Evolutionary conservation across 208 protist species (phyloP).

Genomic region (Leishmania tarentolae): DNA sequence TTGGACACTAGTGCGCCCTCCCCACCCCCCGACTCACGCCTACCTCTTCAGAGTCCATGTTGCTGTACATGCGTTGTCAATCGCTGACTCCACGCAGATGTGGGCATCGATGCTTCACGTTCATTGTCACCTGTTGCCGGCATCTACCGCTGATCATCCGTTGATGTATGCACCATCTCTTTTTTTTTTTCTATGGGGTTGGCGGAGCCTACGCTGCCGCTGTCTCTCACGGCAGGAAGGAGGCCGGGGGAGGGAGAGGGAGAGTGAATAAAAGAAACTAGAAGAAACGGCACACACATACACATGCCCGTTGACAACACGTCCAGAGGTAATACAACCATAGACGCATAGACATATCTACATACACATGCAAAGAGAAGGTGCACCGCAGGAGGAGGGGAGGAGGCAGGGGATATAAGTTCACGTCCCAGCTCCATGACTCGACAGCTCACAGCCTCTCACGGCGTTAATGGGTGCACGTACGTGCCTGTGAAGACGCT

Average conservation of each 20-base stretch:
- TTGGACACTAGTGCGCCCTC: neutral
- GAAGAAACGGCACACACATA: neutral
- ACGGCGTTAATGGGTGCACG: neutral
- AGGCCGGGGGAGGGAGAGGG: neutral
- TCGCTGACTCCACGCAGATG: neutral
- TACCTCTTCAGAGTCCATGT: neutral
- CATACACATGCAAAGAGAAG: neutral
- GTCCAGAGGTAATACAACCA: neutral
- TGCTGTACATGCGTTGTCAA: neutral
- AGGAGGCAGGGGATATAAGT: neutral
- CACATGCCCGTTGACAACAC: neutral
- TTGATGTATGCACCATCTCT: no score
- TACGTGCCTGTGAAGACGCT: neutral
- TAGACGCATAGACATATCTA: neutral
- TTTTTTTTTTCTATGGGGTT: neutral
- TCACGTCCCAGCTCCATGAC: neutral
- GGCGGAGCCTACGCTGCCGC: neutral
- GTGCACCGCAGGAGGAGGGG: neutral
- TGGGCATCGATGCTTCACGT: neutral
- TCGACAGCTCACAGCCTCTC: neutral
- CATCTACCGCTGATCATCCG: no score
- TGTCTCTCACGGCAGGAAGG: neutral
- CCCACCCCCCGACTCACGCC: neutral
- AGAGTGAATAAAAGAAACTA: neutral
- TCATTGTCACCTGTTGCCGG: neutral